Percentiles rank a stretch among this genome's conserved stretches.
These are phyloP conservation scores for Plasmodium malariae DNA, from an alignment of 169 alveolate genomes.

Conservation along the genomic window DNA sequence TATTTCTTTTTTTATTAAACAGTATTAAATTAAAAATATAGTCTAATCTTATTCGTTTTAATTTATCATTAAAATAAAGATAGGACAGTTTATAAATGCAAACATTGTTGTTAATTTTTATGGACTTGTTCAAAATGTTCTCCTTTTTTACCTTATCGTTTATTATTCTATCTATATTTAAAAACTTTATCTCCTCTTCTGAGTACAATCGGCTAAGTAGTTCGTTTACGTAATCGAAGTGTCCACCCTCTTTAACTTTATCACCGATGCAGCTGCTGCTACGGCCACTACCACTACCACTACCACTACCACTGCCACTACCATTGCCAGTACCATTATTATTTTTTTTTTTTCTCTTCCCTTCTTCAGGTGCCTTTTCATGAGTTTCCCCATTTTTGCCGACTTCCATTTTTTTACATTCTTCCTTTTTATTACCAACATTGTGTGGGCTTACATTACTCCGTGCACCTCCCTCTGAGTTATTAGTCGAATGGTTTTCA, in stretches of 20 bases:
- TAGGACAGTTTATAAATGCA: conserved; percentile 48
- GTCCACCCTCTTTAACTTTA: no score
- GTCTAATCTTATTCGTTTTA: conserved; percentile 52
- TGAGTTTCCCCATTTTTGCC: neutral
- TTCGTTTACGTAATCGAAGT: conserved; percentile 11
- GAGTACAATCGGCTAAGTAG: conserved; percentile 13
- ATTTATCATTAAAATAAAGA: conserved; percentile 45
- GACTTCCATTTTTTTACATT: neutral
- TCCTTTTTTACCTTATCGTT: conserved; percentile 40
- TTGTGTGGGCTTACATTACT: neutral
- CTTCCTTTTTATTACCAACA: neutral
- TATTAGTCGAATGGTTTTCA: neutral
- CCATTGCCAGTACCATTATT: no score
- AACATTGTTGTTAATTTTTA: conserved; percentile 23
- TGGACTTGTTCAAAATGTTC: conserved; percentile 1
- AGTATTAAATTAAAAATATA: conserved; percentile 30
- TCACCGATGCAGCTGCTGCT: neutral
- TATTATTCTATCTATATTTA: conserved; percentile 32
- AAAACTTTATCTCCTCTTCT: conserved; percentile 3
- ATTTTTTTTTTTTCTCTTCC: no score
- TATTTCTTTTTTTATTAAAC: neutral
- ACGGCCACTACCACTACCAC: no score
- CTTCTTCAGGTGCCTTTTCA: no score
- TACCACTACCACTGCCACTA: no score
- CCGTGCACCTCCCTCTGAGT: neutral